These are phyloP conservation scores for Sextonia rubra DNA, from an alignment of 164 flowering plant species.

Conservation along the genomic window DNA sequence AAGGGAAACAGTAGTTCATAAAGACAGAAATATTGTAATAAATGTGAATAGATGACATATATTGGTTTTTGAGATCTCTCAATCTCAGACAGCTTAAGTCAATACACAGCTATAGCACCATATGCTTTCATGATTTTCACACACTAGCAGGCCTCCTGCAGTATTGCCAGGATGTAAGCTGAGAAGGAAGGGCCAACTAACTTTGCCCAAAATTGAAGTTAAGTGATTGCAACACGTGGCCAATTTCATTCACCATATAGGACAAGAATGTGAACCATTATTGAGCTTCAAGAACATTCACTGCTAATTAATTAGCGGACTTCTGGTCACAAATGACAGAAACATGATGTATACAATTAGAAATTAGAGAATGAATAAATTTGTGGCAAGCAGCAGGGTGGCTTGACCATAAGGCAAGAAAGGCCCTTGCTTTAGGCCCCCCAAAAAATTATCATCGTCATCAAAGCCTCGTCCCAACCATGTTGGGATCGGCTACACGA, in stretches of 20 bases:
- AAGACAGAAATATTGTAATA: not conserved
- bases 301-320: not conserved
- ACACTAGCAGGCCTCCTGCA: not conserved
- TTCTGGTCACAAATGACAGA: too few relatives aligned
- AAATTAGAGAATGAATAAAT: too few relatives aligned
- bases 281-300: not conserved
- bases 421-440: too few relatives aligned
- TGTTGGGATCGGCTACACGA: too few relatives aligned
- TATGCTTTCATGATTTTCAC: not conserved
- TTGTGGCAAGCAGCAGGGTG: too few relatives aligned
- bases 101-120: not conserved
- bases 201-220: not conserved
- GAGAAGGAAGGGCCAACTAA: not conserved
- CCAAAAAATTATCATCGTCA: too few relatives aligned
- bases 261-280: not conserved
- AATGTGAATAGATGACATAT: not conserved
- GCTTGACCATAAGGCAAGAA: too few relatives aligned
- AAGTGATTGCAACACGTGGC: not conserved
- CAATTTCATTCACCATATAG: constrained; percentile 1
- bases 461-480: too few relatives aligned
- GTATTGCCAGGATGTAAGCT: not conserved
- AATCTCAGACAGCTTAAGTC: not conserved
- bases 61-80: not conserved
- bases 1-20: not conserved
- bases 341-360: too few relatives aligned